Evolutionary conservation across 352 stramenopile species (phyloP).

Genomic region (Phytophthora uliginosa): DNA sequence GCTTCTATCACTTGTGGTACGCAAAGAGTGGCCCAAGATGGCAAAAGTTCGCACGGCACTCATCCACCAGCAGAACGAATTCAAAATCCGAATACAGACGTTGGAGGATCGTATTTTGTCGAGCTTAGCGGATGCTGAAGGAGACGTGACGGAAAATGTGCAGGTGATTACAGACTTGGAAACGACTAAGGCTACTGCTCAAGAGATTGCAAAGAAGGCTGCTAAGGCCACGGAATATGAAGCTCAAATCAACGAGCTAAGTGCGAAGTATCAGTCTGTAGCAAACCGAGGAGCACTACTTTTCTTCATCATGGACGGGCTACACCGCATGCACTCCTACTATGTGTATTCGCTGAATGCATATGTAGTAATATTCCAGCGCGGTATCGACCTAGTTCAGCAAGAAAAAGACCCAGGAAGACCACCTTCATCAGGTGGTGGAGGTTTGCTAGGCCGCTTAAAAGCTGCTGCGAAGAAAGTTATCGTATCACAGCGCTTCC

Average conservation of each 20-base stretch:
- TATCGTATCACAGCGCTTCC: slow-evolving; percentile 86
- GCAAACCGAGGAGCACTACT: slow-evolving; percentile 93
- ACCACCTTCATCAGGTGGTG: slow-evolving; percentile 20
- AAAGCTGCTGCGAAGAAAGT: slow-evolving; percentile 89
- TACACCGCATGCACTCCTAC: slow-evolving; percentile 95
- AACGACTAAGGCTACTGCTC: slow-evolving; percentile 92
- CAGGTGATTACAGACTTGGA: slow-evolving; percentile 96
- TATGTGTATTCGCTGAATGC: slow-evolving; percentile 97
- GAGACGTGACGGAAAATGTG: slow-evolving; percentile 96
- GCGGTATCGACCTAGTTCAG: slow-evolving; percentile 93
- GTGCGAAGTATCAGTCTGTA: slow-evolving; percentile 94
- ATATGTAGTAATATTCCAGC: slow-evolving; percentile 96
- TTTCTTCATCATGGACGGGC: slow-evolving; percentile 96
- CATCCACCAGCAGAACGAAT: slow-evolving; percentile 92
- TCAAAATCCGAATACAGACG: slow-evolving; percentile 89
- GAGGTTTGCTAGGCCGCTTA: slow-evolving; percentile 65
- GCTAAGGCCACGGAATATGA: slow-evolving; percentile 84
- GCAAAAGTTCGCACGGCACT: slow-evolving; percentile 80
- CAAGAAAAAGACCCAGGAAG: slow-evolving; percentile 39
- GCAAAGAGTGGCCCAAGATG: slow-evolving; percentile 92
- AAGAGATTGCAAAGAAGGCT: slow-evolving; percentile 86
- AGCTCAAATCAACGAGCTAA: slow-evolving; percentile 86
- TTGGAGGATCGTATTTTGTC: slow-evolving; percentile 93
- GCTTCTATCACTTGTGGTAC: slow-evolving; percentile 87
- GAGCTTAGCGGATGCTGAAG: slow-evolving; percentile 84